phyloP scores from a whole-genome alignment of 1,284 basidiomycete genomes.

The Rhodotorula sp. region DNA sequence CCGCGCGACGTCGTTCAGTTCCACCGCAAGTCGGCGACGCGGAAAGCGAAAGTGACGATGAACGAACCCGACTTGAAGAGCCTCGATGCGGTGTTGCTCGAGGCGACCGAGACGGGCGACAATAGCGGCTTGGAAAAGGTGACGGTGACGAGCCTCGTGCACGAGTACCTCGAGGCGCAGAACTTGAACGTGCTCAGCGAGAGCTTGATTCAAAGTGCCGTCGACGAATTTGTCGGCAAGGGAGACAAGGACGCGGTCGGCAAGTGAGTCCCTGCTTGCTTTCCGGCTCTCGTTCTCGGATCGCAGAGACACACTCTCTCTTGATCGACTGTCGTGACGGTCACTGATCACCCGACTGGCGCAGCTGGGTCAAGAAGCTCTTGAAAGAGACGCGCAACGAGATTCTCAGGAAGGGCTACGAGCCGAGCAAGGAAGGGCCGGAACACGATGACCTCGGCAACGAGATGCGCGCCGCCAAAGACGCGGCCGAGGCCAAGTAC shows the following conservation, averaged over 20 bases:
- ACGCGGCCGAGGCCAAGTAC: slow-evolving; percentile 41
- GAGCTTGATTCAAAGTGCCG: slow-evolving; percentile 81
- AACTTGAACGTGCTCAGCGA: slow-evolving; percentile 82
- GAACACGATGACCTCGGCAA: slow-evolving; percentile 37
- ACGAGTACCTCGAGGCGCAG: slow-evolving; percentile 83
- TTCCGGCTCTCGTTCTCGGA: not conserved
- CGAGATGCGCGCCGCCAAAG: slow-evolving; percentile 35
- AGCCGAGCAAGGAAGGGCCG: slow-evolving; percentile 26
- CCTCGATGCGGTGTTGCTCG: slow-evolving; percentile 15
- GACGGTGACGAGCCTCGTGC: slow-evolving; percentile 62
- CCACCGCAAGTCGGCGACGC: slow-evolving; percentile 52
- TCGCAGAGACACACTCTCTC: not conserved
- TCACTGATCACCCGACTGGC: not conserved
- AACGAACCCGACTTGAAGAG: slow-evolving; percentile 38
- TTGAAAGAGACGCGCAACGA: slow-evolving; percentile 35
- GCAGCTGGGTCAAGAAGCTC: slow-evolving; percentile 41
- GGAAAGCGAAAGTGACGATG: slow-evolving; percentile 44
- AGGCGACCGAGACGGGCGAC: slow-evolving; percentile 12
- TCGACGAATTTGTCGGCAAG: slow-evolving; percentile 91
- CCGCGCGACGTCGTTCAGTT: slow-evolving; percentile 89
- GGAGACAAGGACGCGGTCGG: slow-evolving; percentile 83
- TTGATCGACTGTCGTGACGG: no score
- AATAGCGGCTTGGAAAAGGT: slow-evolving; percentile 48
- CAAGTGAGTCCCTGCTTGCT: slow-evolving; percentile 18
- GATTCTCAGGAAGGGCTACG: slow-evolving; percentile 33